Evolutionary conservation across 495 filamentous ascomycete genomes (phyloP).

Genomic region (Pyrenula massariospora): DNA sequence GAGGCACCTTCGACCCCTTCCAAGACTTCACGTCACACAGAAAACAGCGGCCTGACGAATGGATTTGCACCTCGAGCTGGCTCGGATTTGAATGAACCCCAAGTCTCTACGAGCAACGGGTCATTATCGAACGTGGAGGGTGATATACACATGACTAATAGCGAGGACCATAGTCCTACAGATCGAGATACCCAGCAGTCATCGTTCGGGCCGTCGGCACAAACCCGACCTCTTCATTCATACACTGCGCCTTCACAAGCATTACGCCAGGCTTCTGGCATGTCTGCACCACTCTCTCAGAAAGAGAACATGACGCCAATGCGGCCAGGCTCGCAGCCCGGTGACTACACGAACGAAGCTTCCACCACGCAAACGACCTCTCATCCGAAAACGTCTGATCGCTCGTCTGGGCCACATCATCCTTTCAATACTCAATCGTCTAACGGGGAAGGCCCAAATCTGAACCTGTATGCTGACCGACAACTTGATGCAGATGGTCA

Average conservation of each 20-base stretch:
- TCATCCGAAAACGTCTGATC: constrained; percentile 53
- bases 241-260: constrained; percentile 41
- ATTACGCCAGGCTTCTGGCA: constrained; percentile 33
- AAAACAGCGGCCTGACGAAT: constrained; percentile 39
- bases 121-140: constrained; percentile 49
- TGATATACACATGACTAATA: constrained; percentile 37
- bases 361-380: constrained; percentile 75
- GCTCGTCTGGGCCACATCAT: constrained; percentile 26
- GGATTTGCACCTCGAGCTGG: constrained; percentile 29
- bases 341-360: constrained; percentile 69
- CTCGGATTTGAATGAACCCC: constrained; percentile 32
- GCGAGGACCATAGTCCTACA: constrained; percentile 25
- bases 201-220: constrained; percentile 41
- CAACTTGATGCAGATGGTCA: constrained; percentile 2
- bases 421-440: constrained; percentile 47
- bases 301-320: constrained; percentile 62
- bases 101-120: constrained; percentile 52
- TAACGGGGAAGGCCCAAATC: constrained; percentile 23
- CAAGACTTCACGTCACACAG: constrained; percentile 35
- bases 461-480: constrained; percentile 28
- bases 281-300: constrained; percentile 47
- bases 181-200: constrained; percentile 29
- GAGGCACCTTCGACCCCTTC: constrained; percentile 26
- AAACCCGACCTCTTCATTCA: constrained; percentile 34
- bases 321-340: constrained; percentile 62